phyloP scores from a whole-genome alignment of 805 yeast genomes.

The Sporopachydermia lactativora region DNA sequence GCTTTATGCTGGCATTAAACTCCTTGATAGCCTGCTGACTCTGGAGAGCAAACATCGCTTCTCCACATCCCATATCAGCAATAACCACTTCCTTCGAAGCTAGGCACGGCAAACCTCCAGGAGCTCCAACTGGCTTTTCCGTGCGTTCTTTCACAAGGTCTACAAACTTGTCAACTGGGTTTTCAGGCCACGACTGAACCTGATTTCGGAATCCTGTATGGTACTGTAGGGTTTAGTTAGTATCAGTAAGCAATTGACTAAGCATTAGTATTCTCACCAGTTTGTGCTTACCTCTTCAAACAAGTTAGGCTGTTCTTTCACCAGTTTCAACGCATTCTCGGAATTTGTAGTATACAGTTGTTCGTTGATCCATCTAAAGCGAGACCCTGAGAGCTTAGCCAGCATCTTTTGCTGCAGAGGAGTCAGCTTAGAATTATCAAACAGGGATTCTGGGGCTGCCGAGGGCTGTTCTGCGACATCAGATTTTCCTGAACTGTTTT shows the following conservation, averaged over 20 bases:
- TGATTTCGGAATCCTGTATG: conserved; percentile 93
- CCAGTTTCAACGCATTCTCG: conserved; percentile 55
- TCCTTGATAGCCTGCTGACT: conserved; percentile 34
- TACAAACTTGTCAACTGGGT: conserved; percentile 89
- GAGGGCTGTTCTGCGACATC: conserved; percentile 7
- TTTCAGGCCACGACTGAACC: conserved; percentile 96
- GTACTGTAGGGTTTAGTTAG: conserved; percentile 24
- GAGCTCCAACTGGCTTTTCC: conserved; percentile 69
- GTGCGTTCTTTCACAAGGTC: conserved; percentile 48
- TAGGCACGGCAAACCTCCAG: conserved; percentile 87
- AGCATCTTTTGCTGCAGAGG: conserved; percentile 92
- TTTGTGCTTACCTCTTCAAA: conserved; percentile 50
- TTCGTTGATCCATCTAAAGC: conserved; percentile 97
- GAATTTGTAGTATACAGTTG: conserved; percentile 85
- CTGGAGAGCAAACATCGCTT: conserved; percentile 73
- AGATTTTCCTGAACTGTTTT: background rate
- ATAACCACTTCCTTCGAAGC: conserved; percentile 42
- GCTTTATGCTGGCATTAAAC: conserved; percentile 19
- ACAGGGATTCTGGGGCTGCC: conserved; percentile 9
- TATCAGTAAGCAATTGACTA: background rate
- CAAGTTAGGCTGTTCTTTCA: conserved; percentile 69
- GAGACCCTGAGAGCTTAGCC: conserved; percentile 84
- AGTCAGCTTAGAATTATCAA: conserved; percentile 38
- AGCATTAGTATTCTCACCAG: background rate
- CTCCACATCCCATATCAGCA: conserved; percentile 99